Evolutionary conservation across 352 stramenopile genomes (phyloP), one percentile per base, ranked within the genome.

Genomic region (Phytophthora sojae): DNA sequence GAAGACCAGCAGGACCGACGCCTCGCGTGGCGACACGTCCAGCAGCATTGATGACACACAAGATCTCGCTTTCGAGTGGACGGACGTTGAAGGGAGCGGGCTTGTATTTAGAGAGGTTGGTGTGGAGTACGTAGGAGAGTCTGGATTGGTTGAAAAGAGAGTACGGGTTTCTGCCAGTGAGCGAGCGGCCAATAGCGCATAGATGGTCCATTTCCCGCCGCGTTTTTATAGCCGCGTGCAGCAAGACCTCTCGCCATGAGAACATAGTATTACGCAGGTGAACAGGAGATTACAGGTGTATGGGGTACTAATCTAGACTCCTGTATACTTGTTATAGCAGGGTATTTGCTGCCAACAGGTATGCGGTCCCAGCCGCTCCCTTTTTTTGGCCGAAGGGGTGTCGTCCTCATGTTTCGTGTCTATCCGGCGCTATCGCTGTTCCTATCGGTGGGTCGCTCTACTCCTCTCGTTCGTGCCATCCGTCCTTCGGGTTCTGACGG

Each of bases 321-420:
- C 0, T 30, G 30, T 54, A 42, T 42, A 37, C 3, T 12, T 6
- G 35, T 17, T 12, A 42, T 17, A 1, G 3, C 5, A 55, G 39
- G 57, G 11, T 49, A 60, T 47, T 1, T 6, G 15, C 1, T 44
- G 26, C 1, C n/a, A 4, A 29, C 23, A 50, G 63, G 14, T 15
- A 11, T 19, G 6, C 1, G 21, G 23, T 60, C 7, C 2, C 11
- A 58, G 7, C 35, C 17, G 8, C 29, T 37, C 61, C 60, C 26
- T 21, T 56, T 69, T 64, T 62, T 7, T 64, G 52, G 1, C 26
- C 51, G 56, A 67, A 2, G 71, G 61, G 45, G 42, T 35, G 72
- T 80, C 72, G n/a, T 45, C n/a, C 58, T 52, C 63, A 71, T 72
- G 62, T 64, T 61, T 77, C 62, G 61, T 76, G 57, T 74, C 61